Conservation (phyloP, 192 early-diverging fungal genomes). For the Mortierella claussenii region DNA sequence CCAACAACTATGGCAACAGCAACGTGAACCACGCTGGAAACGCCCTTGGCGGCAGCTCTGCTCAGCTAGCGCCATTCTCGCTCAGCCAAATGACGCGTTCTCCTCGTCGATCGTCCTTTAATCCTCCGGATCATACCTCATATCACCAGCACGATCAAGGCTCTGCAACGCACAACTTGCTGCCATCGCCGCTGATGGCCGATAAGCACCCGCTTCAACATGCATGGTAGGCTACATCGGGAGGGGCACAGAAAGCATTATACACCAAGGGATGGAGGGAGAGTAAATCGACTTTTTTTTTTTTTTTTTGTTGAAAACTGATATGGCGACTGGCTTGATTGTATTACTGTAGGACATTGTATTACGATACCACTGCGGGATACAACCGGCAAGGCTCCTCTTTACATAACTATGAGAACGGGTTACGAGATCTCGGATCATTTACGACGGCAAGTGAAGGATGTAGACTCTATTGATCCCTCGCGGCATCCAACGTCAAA, state of each 20-base stretch:
- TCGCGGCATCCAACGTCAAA: no score
- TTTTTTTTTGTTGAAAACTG: neutral
- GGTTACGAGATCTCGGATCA: slow-evolving; percentile 19
- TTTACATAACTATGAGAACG: slow-evolving; percentile 27
- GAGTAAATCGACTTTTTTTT: neutral
- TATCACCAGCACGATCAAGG: slow-evolving; percentile 3
- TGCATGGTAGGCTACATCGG: slow-evolving; percentile 52
- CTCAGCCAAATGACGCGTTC: slow-evolving; percentile 30
- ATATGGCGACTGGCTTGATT: neutral
- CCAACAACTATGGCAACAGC: neutral
- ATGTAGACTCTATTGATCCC: no score
- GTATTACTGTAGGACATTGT: slow-evolving; percentile 27
- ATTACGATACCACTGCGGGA: slow-evolving; percentile 30
- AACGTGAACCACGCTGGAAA: neutral
- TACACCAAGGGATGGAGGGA: no score
- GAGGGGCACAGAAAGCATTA: no score
- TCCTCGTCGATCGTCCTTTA: slow-evolving; percentile 22
- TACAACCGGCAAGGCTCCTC: slow-evolving; percentile 31
- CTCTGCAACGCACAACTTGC: neutral
- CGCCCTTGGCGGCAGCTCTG: neutral
- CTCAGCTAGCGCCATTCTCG: slow-evolving; percentile 32
- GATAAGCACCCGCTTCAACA: slow-evolving; percentile 54
- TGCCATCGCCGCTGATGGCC: neutral
- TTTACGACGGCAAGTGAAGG: slow-evolving; percentile 26
- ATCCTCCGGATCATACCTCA: slow-evolving; percentile 7